Conservation (phyloP, 75 land plant genomes). For the Ceratopteris richardii region DNA sequence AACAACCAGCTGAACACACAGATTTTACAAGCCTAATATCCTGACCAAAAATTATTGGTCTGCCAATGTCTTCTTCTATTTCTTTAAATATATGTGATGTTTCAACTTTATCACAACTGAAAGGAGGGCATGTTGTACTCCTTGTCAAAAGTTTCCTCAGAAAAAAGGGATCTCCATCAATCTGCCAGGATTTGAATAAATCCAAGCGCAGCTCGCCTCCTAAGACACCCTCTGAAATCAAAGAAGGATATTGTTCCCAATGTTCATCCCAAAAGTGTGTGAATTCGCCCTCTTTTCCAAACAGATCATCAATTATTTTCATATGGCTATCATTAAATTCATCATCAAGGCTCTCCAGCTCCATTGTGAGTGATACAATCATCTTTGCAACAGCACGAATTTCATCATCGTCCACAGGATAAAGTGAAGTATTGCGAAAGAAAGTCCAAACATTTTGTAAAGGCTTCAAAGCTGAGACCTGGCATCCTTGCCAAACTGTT, state of each 20-base stretch:
- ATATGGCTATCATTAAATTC: neutral
- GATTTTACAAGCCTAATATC: conserved; percentile 62
- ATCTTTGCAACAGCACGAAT: conserved; percentile 39
- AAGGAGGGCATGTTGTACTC: conserved; percentile 47
- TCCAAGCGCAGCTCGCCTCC: conserved; percentile 11
- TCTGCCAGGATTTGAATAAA: conserved; percentile 14
- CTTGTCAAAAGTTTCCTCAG: conserved; percentile 33
- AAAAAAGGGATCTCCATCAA: conserved; percentile 13
- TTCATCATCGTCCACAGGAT: conserved; percentile 7
- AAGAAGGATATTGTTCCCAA: conserved; percentile 56
- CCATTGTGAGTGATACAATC: conserved; percentile 55
- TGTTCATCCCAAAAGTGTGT: conserved; percentile 35
- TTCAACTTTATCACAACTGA: conserved; percentile 57
- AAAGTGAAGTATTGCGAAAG: neutral
- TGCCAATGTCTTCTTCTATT: conserved; percentile 32
- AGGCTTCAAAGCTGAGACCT: neutral
- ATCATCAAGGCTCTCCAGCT: conserved; percentile 1
- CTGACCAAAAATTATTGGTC: conserved; percentile 39
- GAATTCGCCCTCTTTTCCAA: conserved; percentile 26
- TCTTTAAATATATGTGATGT: conserved; percentile 33
- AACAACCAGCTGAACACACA: neutral
- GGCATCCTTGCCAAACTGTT: neutral
- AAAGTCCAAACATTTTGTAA: neutral
- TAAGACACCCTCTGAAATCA: conserved; percentile 15
- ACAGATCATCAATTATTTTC: conserved; percentile 20